Conservation (phyloP, 2,329 filamentous ascomycete species). For the Hypomyces rosellus region DNA sequence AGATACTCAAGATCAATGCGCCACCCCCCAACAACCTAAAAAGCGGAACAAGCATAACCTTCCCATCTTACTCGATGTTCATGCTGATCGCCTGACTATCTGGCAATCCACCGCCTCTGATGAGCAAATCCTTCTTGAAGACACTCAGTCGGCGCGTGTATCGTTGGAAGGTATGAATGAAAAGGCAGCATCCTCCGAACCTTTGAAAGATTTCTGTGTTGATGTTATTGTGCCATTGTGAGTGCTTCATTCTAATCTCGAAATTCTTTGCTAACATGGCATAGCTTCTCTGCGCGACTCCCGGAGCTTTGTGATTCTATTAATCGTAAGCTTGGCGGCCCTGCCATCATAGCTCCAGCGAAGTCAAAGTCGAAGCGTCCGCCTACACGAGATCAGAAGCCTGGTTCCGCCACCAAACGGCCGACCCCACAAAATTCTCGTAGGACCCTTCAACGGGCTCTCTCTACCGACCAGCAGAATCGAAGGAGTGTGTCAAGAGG, state of each 20-base stretch:
- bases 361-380: constrained; percentile 45
- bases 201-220: constrained; percentile 68
- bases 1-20: constrained; percentile 19
- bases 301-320: constrained; percentile 64
- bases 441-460: constrained; percentile 55
- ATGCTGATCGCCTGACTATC: constrained; percentile 73
- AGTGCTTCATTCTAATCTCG: constrained; percentile 23
- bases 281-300: constrained; percentile 67
- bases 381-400: constrained; percentile 40
- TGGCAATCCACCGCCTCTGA: constrained; percentile 72
- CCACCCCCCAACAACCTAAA: constrained; percentile 32
- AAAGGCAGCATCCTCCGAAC: constrained; percentile 47
- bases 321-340: constrained; percentile 71
- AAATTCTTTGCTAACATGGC: constrained; percentile 27
- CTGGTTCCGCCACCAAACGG: constrained; percentile 47
- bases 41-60: constrained; percentile 60
- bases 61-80: constrained; percentile 60
- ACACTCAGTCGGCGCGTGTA: constrained; percentile 35
- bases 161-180: constrained; percentile 29
- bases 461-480: constrained; percentile 52
- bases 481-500: constrained; percentile 50
- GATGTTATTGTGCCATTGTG: constrained; percentile 77
- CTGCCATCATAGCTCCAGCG: constrained; percentile 50
- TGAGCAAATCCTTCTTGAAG: constrained; percentile 44
- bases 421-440: constrained; percentile 33